Evolutionary conservation across 2,329 filamentous ascomycete genomes (phyloP), one percentile per base, ranked within the genome.

Genomic region (Daldinia sp.): DNA sequence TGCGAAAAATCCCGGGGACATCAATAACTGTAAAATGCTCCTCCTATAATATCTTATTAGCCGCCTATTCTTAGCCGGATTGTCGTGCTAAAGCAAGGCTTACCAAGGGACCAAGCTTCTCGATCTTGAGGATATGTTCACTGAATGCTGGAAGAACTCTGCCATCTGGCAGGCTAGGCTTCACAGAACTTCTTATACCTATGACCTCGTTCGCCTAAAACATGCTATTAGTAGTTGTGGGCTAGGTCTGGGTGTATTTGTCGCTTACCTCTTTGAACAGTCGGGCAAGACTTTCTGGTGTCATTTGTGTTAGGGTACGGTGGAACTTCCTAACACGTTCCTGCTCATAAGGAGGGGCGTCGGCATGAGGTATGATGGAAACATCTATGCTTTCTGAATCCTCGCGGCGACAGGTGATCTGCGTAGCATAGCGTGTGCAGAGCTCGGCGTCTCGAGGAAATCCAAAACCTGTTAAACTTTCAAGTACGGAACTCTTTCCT

Each of bases 401-500:
- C 4, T 80, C 77, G 0, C 81, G 79, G 1, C 80, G 75, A 58
- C 74, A 79, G 3, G 76, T 79, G 30, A 83, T 83, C 67, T 83
- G 79, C 0, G 83, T 85, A 0, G 78, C 81, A 43, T 83, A 82
- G 0, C 82, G 76, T 0, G 83, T 85, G 45, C 83, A 83, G 1
- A 83, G 77, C 0, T 75, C 79, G 0, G 75, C 74, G 0, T 70
- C 76, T 1, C 80, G 76, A 3, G 82, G 82, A 35, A 85, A 83
- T 0, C 78, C 77, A 30, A 84, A 81, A 0, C 80, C 80, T 0
- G 82, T 84, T 29, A 85, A 63, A 15, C 78, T 93, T 74, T 95
- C 91, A 27, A 95, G 80, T 15, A 95, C 90, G 1, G 91, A 94
- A 75, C 90, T 93, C 81, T 96, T 96, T 71, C 92, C 92, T 41